Percentiles rank a stretch among this genome's conserved stretches.
Conservation (phyloP, 306 rosid genomes). For the Oemleria cerasiformis region DNA sequence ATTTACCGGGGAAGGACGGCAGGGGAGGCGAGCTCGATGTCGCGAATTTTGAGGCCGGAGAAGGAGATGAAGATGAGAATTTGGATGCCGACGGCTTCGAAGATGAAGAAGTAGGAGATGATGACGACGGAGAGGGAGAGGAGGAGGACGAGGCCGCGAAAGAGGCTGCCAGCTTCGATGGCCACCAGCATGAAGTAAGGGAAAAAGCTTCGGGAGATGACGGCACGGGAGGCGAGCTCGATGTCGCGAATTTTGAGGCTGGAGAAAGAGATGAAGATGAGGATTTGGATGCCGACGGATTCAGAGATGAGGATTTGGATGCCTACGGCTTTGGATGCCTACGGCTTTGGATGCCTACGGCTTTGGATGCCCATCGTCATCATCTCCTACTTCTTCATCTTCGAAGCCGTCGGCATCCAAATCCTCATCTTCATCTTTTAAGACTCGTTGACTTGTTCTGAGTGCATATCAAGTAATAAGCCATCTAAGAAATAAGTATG, state of each 20-base stretch:
- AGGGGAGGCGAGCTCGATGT: conserved; percentile 88
- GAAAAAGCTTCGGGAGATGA: conserved; percentile 70
- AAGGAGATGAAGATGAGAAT: conserved; percentile 91
- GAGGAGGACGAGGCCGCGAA: conserved; percentile 81
- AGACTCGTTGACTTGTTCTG: too few species aligned
- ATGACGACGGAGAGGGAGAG: conserved; percentile 74
- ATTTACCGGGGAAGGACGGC: conserved; percentile 80
- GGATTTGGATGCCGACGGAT: conserved; percentile 87
- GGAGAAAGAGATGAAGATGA: conserved; percentile 84
- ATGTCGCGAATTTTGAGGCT: conserved; percentile 89
- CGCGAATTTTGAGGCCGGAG: conserved; percentile 84
- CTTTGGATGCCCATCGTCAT: too few species aligned
- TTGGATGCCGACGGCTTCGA: conserved; percentile 88
- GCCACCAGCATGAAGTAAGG: conserved; percentile 98
- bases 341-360: too few species aligned
- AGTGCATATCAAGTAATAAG: too few species aligned
- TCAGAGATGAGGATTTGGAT: conserved; percentile 90
- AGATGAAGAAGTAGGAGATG: conserved; percentile 72
- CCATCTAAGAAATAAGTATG: too few species aligned
- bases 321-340: too few species aligned
- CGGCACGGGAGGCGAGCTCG: conserved; percentile 92
- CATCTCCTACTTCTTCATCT: too few species aligned
- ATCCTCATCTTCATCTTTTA: too few species aligned
- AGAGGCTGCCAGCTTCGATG: conserved; percentile 90
- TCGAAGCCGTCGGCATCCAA: too few species aligned